These are phyloP conservation scores for Protoeuglena noctilucae DNA, from an alignment of 139 green algal genomes.

Conservation along the genomic window DNA sequence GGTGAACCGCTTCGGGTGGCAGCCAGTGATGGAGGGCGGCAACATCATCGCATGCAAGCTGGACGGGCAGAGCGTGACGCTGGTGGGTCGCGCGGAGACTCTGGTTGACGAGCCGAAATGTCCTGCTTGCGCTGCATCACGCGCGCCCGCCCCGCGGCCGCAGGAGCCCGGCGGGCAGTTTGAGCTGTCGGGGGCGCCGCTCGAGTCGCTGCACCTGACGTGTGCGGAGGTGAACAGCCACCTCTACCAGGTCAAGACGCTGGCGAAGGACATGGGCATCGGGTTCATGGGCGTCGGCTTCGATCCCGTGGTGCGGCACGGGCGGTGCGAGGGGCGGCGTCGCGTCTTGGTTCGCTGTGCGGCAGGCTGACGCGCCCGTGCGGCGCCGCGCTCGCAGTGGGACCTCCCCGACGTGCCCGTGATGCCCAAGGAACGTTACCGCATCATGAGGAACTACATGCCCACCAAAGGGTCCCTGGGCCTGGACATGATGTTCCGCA, in stretches of 20 bases:
- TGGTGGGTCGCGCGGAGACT: no score
- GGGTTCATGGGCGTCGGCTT: conserved; percentile 79
- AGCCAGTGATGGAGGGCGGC: conserved; percentile 66
- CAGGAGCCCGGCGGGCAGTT: conserved; percentile 97
- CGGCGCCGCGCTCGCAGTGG: no score
- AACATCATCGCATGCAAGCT: conserved; percentile 74
- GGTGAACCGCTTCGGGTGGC: conserved; percentile 55
- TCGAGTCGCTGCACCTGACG: conserved; percentile 81
- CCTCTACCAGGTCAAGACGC: conserved; percentile 81
- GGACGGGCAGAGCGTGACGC: conserved; percentile 75
- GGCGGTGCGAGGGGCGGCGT: no score
- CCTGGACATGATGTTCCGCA: conserved; percentile 99
- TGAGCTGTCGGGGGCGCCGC: conserved; percentile 81
- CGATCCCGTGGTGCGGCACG: no score
- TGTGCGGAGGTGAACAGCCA: conserved; percentile 90
- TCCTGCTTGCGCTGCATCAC: no score
- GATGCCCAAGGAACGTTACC: conserved; percentile 81
- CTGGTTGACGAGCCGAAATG: no score
- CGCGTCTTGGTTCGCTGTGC: no score
- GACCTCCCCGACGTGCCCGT: conserved; percentile 61
- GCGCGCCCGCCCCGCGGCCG: no score
- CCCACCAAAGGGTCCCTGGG: conserved; percentile 72
- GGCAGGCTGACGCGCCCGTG: no score
- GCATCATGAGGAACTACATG: conserved; percentile 77
- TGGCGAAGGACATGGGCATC: conserved; percentile 57